These are phyloP conservation scores for Camillea tinctor DNA, from an alignment of 2,329 filamentous ascomycete species.

Conservation along the genomic window DNA sequence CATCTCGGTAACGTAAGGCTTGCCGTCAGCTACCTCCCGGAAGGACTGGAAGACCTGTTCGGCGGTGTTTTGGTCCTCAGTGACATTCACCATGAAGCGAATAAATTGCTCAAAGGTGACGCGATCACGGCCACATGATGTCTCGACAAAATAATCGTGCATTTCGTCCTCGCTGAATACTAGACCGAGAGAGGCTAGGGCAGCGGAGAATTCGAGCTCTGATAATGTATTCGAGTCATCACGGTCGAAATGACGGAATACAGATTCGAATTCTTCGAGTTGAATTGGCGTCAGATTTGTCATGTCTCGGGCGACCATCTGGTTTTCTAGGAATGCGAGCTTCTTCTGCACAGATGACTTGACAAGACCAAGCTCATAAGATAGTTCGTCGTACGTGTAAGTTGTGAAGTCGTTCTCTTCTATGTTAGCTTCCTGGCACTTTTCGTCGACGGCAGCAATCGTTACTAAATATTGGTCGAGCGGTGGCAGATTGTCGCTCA, in stretches of 20 bases:
- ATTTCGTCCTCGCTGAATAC: conserved; percentile 98
- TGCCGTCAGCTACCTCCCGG: conserved; percentile 94
- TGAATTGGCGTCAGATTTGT: conserved; percentile 98
- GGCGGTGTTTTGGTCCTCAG: conserved; percentile 97
- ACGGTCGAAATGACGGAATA: conserved; percentile 96
- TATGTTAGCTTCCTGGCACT: conserved; percentile 95
- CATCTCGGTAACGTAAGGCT: conserved; percentile 97
- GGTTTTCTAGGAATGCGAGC: conserved; percentile 93
- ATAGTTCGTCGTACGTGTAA: conserved; percentile 94
- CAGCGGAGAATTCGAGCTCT: conserved; percentile 94
- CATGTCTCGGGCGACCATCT: conserved; percentile 98
- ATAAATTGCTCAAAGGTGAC: conserved; percentile 99
- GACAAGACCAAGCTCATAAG: conserved; percentile 89
- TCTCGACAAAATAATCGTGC: conserved; percentile 90
- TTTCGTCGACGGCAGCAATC: conserved; percentile 80
- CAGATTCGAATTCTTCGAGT: conserved; percentile 96
- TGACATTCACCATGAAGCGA: conserved; percentile 98
- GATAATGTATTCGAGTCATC: conserved; percentile 86
- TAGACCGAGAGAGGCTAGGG: conserved; percentile 88
- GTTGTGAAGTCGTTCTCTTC: conserved; percentile 99
- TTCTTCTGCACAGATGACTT: conserved; percentile 94
- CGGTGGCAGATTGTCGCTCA: conserved; percentile 82
- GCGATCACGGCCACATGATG: conserved; percentile 72
- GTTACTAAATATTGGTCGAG: conserved; percentile 89
- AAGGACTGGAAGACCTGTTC: conserved; percentile 99